phyloP scores from a whole-genome alignment of 495 filamentous ascomycete species.

The Tetracladium setigerum region DNA sequence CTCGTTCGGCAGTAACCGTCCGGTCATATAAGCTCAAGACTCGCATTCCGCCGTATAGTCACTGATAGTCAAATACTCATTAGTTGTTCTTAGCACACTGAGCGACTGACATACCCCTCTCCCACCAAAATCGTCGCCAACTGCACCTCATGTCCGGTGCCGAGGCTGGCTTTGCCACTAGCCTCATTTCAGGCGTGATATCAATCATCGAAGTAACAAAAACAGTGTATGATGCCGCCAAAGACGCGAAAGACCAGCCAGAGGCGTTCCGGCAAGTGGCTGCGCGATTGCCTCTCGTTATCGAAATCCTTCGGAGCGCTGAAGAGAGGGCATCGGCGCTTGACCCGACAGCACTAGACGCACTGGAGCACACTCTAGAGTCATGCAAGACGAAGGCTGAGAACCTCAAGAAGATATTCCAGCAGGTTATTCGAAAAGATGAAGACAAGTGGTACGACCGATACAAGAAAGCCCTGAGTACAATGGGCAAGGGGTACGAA shows the following conservation, averaged over 20 bases:
- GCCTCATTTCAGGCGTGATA: conserved; percentile 23
- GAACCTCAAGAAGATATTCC: conserved; percentile 19
- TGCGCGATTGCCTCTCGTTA: conserved; percentile 21
- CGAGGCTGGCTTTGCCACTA: conserved; percentile 14
- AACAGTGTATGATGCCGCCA: conserved; percentile 20
- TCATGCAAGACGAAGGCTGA: conserved; percentile 20
- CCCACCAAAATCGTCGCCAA: not conserved
- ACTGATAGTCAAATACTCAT: conserved; percentile 1
- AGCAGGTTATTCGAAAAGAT: conserved; percentile 19
- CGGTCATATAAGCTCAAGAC: not conserved
- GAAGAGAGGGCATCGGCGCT: conserved; percentile 7
- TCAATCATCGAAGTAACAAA: conserved; percentile 21
- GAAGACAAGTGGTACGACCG: conserved; percentile 13
- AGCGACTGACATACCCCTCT: not conserved
- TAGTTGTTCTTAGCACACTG: not conserved
- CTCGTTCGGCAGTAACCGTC: not conserved
- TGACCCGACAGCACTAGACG: conserved; percentile 9
- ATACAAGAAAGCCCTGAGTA: conserved; percentile 18
- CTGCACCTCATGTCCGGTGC: conserved; percentile 20
- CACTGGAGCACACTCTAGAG: conserved; percentile 14
- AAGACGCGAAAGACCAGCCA: conserved; percentile 20
- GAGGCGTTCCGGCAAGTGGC: conserved; percentile 23
- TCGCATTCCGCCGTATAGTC: not conserved
- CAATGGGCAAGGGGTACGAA: conserved; percentile 20
- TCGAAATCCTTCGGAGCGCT: conserved; percentile 14